Evolutionary conservation across 1,284 basidiomycete species (phyloP).

Genomic region (Austroboletus novae-zelandiae): DNA sequence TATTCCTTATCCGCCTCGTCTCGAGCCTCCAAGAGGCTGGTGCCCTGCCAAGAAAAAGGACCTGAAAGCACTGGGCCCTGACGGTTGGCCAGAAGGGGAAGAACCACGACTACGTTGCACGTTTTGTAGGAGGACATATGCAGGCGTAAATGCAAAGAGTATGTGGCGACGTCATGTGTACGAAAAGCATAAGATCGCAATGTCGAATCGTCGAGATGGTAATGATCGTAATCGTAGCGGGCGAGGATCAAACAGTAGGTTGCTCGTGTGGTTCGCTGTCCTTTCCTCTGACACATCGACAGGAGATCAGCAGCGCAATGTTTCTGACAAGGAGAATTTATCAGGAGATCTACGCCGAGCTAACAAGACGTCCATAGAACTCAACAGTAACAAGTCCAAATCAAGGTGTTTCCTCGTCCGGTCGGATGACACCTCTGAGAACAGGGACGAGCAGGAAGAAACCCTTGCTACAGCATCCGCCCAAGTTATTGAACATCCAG

Average conservation of each 20-base stretch:
- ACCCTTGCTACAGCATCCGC: background rate
- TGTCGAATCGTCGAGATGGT: constrained; percentile 75
- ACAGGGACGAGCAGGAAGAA: constrained; percentile 15
- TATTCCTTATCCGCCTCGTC: constrained; percentile 64
- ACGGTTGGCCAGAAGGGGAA: constrained; percentile 73
- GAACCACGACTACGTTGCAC: constrained; percentile 76
- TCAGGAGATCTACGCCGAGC: constrained; percentile 30
- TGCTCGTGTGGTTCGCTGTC: background rate
- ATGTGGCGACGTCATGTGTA: constrained; percentile 85
- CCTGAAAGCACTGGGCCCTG: constrained; percentile 57
- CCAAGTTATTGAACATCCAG: constrained; percentile 14
- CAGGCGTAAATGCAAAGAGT: constrained; percentile 80
- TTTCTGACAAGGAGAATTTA: constrained; percentile 35
- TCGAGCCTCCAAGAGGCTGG: constrained; percentile 79
- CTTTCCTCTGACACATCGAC: constrained; percentile 19
- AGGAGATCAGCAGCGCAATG: constrained; percentile 32
- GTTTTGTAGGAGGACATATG: constrained; percentile 75
- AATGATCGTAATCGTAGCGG: constrained; percentile 54
- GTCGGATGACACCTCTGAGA: constrained; percentile 12
- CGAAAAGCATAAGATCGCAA: constrained; percentile 83
- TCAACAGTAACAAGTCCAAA: constrained; percentile 18
- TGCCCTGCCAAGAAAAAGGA: constrained; percentile 77
- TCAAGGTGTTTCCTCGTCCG: constrained; percentile 22
- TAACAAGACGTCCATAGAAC: constrained; percentile 20
- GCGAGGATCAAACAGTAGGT: constrained; percentile 62